Evolutionary conservation across 441 rosid species (phyloP).

Genomic region (Kokia cookei): DNA sequence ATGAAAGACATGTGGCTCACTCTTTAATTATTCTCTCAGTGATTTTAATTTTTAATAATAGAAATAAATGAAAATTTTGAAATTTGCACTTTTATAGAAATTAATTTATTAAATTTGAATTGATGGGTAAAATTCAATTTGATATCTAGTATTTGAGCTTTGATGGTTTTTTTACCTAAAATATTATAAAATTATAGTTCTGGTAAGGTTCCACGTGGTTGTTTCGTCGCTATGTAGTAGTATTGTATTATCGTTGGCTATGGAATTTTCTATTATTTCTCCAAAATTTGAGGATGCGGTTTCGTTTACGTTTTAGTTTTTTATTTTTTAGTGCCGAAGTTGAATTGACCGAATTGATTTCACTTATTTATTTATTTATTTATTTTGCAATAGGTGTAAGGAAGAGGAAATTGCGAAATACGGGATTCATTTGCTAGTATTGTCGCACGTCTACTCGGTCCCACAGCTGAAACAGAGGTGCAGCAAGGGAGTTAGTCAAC

Average conservation of each 20-base stretch:
- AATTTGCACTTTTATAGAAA: no score
- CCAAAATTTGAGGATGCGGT: not conserved
- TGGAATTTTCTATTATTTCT: not conserved
- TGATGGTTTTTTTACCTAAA: no score
- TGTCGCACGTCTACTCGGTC: slow-evolving; percentile 75
- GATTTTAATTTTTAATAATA: no score
- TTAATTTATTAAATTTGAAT: no score
- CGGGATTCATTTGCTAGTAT: slow-evolving; percentile 69
- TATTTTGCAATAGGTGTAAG: slow-evolving; percentile 31
- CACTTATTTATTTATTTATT: not conserved
- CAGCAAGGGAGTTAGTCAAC: slow-evolving; percentile 33
- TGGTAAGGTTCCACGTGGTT: not conserved
- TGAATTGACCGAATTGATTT: slow-evolving; percentile 17
- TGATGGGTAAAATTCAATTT: no score
- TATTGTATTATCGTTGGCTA: not conserved
- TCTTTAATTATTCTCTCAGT: no score
- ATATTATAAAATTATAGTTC: not conserved
- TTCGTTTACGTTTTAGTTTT: not conserved
- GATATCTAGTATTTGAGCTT: no score
- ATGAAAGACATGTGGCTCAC: no score
- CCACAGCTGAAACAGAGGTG: slow-evolving; percentile 67
- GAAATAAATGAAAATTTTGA: no score
- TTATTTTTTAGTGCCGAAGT: not conserved
- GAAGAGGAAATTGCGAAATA: slow-evolving; percentile 60
- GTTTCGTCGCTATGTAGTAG: not conserved